Base-by-base conservation (phyloP, 257 asterid species). In the Apocynum venetum region DNA sequence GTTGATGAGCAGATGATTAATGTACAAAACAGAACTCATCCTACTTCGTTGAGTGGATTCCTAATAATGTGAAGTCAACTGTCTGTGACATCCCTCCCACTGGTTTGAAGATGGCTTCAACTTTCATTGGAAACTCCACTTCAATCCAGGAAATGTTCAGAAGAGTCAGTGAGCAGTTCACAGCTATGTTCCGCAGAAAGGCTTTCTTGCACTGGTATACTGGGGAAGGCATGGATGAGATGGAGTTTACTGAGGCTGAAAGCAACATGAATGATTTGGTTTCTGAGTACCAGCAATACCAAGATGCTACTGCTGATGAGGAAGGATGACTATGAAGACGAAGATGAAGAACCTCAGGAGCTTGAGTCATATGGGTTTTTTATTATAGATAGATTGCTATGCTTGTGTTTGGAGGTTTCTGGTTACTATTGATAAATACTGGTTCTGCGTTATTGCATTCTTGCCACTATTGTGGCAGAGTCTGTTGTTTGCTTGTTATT, bases 261-360 rank as follows among this genome's bases (percentile, higher is more conserved):
- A 89, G 96, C 81, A 91, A 91, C 87, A 89, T 89, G 97, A 91
- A 91, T 0, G 97, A 89, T 71, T 82, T 91, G 79, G 97, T 91
- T 77, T 87, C 96, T 0, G 97, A 91, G 82, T 90, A 91, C 79
- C 97, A 91, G 71, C 97, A 91, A 67, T 88, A 88, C 77, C 97
- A 91, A 77, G 96, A 89, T 59, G 96, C 97, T 9, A 82, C 96
- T 2, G 97, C 97, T 0, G 97, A 91, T 25, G 96, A 91, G 79
- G 97, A 89, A 11, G 91, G 82, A 8, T 73, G 89, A 88, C 0
- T 86, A 90, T 2, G 96, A 89, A 69, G 95, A 91, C 0, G 97
- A 86, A 77, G 93, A 87, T 47, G 93, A 89, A 1, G 83, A 71
- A 44, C 74, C 15, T 73, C 89, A 86, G 78, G 92, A 84, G 89